Base-by-base conservation (phyloP, 2,329 filamentous ascomycete species). In the Piedraia hortae region DNA sequence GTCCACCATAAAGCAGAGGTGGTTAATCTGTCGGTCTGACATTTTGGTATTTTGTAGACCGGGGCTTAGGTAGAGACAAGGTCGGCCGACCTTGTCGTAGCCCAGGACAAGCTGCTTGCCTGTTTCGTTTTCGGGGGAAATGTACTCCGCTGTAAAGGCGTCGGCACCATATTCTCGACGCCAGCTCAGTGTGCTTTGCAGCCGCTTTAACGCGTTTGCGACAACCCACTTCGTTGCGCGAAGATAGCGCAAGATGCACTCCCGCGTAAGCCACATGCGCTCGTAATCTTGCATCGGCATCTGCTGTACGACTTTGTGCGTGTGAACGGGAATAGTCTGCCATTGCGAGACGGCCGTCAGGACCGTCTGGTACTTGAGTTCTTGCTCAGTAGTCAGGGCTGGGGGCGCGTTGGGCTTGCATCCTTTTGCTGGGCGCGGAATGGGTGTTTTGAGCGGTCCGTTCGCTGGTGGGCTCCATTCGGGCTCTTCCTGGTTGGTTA, bases 1-100 rank as follows among this genome's bases (percentile, higher is more conserved):
- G 53, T 97, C 85, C 18, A 93, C 50, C 80, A 93, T 91, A 51
- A 72, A 97, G 23, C 91, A 78, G 28, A 97, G 53, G 44, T 93
- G 80, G 47, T 97, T 68, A 24, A 90, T 67, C 50, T 93, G 85
- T 34, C 75, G 62, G 16, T 78, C 73, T 29, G 66, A 72, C 25
- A 66, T 59, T 34, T 88, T 69, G 1, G 85, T 93, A 53, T 97
- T 97, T 50, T 97, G 85, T 33, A 70, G 66, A 14, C 69, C 74
- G 2, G 85, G 85, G 41, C 72, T 70, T 27, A 97, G 60, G 48
- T 91, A 91, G 38, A 85, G 63, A 44, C 80, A 91, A 2, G 80
- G 77, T n/a, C 82, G 59, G 21, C 60, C 71, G 28, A 75, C 54
- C 27, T 69, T 73, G 50, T 97, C 85, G 46, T 66, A 97, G 18